Evolutionary conservation across 495 filamentous ascomycete species (phyloP), one percentile per base, ranked within the genome.

Genomic region (Tricharina praecox): DNA sequence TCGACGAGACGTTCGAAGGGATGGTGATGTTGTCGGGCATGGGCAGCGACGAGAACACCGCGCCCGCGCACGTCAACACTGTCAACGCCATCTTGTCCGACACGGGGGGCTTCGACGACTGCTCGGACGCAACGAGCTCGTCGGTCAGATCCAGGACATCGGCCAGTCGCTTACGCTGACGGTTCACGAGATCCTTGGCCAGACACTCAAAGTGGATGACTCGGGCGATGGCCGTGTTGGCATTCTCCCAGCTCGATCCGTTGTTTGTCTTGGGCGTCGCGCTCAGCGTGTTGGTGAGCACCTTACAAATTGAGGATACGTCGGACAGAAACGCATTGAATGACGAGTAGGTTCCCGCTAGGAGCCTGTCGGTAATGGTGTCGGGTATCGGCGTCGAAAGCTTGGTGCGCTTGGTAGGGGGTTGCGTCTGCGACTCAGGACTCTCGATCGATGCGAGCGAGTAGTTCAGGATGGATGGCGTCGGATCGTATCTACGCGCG

Each of bases 11-110:
- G 7, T 46, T 42, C 18, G 49, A 32, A 16, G 49, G 49, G 0
- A 42, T 32, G 9, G 19, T 45, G 3, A 54, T 37, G 8, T 32
- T 20, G 13, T 48, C 45, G 8, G 57, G 52, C 21, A 50, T 60
- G 23, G 61, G 57, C n/a, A 60, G 48, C 4, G 52, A 56, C 13
- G 57, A 60, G 21, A 60, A 60, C 7, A 60, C 28, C 7, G 57
- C 56, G 1, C 57, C 57, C 33, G 51, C 40, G 9, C 60, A 52
- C 2, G 40, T 51, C 57, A 60, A 61, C 21, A 60, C 53, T 11
- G 57, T 60, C 45, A 60, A 56, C 23, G 56, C 57, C 33, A 60
- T 51, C 20, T 59, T 59, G 16, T 30, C 39, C 11, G 16, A 39
- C 19, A 52, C 53, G 4, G 45, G 39, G 11, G 28, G 16, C 15